These are phyloP conservation scores for Sporobolomyces roseus DNA, from an alignment of 768 basidiomycete genomes.

Conservation along the genomic window DNA sequence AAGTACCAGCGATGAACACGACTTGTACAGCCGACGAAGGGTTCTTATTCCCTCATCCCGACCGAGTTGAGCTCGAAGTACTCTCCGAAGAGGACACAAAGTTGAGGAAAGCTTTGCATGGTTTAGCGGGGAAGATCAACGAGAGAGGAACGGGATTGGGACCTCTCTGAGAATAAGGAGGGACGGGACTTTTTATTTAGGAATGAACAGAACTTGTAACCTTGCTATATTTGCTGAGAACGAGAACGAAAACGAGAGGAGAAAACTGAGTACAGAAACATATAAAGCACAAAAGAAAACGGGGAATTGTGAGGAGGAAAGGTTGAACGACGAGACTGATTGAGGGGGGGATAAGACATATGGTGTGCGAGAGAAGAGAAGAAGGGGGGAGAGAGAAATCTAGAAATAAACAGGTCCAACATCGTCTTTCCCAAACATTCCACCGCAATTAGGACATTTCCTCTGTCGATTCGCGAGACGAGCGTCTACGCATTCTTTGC, in stretches of 20 bases:
- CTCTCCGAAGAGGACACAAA: neutral
- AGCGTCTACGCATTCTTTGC: slow-evolving; percentile 65
- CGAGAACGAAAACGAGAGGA: too few relatives aligned
- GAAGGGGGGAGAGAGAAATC: slow-evolving; percentile 21
- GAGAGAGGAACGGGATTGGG: slow-evolving; percentile 1
- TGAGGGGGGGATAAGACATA: too few relatives aligned
- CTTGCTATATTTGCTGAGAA: too few relatives aligned
- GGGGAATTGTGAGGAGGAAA: too few relatives aligned
- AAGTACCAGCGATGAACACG: slow-evolving; percentile 23
- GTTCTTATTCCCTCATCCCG: slow-evolving; percentile 37
- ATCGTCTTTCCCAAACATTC: slow-evolving; percentile 76
- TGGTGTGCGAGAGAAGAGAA: neutral
- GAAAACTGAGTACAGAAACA: too few relatives aligned
- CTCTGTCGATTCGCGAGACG: slow-evolving; percentile 83
- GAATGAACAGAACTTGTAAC: too few relatives aligned
- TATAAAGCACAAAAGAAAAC: too few relatives aligned
- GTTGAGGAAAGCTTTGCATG: neutral
- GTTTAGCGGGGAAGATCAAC: neutral
- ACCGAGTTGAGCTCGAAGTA: neutral
- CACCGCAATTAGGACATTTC: slow-evolving; percentile 85
- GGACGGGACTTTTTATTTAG: too few relatives aligned
- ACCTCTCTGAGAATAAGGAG: neutral
- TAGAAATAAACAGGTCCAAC: slow-evolving; percentile 67
- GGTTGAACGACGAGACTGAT: too few relatives aligned
- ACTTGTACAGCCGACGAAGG: slow-evolving; percentile 29